Conservation (phyloP, 441 rosid genomes). For the Gossypium lobatum region DNA sequence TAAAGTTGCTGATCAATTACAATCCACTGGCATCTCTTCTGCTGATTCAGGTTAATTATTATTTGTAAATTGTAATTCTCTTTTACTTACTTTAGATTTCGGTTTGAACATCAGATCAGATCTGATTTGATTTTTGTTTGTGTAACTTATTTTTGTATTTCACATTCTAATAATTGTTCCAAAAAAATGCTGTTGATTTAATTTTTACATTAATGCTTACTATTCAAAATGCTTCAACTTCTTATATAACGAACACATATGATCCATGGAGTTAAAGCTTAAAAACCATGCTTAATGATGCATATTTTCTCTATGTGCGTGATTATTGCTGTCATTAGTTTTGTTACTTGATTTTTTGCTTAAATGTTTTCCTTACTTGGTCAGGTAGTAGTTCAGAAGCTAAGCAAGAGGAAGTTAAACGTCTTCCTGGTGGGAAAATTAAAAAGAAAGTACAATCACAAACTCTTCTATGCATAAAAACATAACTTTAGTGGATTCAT, state of each 20-base stretch:
- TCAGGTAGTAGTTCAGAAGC: slow-evolving; percentile 11
- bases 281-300: background rate
- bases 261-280: background rate
- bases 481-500: background rate
- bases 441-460: slow-evolving; percentile 10
- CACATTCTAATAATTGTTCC: background rate
- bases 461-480: background rate
- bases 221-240: background rate
- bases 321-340: background rate
- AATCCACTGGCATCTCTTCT: slow-evolving; percentile 31
- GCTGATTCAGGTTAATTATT: slow-evolving; percentile 22
- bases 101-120: background rate
- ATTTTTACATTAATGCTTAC: background rate
- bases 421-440: slow-evolving; percentile 14
- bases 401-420: slow-evolving; percentile 14
- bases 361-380: background rate
- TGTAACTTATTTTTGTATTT: background rate
- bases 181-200: background rate
- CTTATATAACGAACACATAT: background rate
- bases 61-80: slow-evolving; percentile 5
- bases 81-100: background rate
- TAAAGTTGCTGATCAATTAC: slow-evolving; percentile 38
- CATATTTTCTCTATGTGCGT: background rate
- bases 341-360: background rate
- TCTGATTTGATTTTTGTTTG: background rate